Percentiles rank a stretch among this genome's conserved stretches.
Evolutionary conservation across 2,329 filamentous ascomycete genomes (phyloP).

Genomic region (Dichotomopilus funicola): DNA sequence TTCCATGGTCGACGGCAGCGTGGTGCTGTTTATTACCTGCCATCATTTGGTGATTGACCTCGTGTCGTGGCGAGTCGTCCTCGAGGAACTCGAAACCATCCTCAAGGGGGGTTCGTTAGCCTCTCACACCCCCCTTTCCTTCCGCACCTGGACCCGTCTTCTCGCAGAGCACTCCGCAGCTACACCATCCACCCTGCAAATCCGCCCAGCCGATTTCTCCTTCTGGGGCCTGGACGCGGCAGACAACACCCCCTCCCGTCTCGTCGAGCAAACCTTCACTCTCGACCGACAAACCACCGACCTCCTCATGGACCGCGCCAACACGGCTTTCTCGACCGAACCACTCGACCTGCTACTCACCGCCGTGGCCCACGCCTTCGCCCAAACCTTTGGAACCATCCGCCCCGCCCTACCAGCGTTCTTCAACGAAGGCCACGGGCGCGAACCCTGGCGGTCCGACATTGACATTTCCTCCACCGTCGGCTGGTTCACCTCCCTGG

Average conservation of each 20-base stretch:
- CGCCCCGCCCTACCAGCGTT: slow-evolving; percentile 27
- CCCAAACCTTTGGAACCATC: slow-evolving; percentile 12
- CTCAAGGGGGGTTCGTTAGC: slow-evolving; percentile 22
- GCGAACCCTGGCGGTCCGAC: slow-evolving; percentile 32
- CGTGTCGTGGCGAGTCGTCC: slow-evolving; percentile 39
- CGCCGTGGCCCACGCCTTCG: not conserved
- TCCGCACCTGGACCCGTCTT: slow-evolving; percentile 33
- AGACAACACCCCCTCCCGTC: slow-evolving; percentile 1
- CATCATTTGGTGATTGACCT: slow-evolving; percentile 38
- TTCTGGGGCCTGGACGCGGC: slow-evolving; percentile 7
- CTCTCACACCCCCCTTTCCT: slow-evolving; percentile 19
- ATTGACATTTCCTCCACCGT: slow-evolving; percentile 35
- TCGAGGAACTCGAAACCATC: slow-evolving; percentile 37
- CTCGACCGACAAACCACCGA: slow-evolving; percentile 31
- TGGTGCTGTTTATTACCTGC: not conserved
- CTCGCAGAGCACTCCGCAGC: slow-evolving; percentile 24
- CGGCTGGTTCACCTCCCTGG: slow-evolving; percentile 41
- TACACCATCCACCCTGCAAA: slow-evolving; percentile 2
- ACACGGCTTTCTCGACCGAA: slow-evolving; percentile 14
- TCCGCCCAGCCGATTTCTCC: slow-evolving; percentile 1
- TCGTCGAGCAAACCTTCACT: slow-evolving; percentile 17
- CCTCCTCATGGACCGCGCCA: slow-evolving; percentile 8
- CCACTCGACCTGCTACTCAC: not conserved
- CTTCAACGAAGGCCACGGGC: slow-evolving; percentile 37
- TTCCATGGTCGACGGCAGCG: slow-evolving; percentile 4